Percentiles rank a stretch among this genome's conserved stretches.
These are phyloP conservation scores for Phaffomyces thermotolerans DNA, from an alignment of 805 yeast species.

Conservation along the genomic window DNA sequence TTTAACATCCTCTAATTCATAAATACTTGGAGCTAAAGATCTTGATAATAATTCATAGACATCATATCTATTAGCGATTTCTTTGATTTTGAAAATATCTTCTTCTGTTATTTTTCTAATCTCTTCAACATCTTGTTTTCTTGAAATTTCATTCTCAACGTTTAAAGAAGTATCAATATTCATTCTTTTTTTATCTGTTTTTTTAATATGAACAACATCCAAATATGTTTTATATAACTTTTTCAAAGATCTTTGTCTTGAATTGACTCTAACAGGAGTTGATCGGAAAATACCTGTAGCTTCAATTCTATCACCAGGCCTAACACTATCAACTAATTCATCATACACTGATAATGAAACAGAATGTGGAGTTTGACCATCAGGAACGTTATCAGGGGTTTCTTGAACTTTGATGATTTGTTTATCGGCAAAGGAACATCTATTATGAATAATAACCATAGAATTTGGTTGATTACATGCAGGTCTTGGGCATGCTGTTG, in stretches of 20 bases:
- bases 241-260: constrained; percentile 78
- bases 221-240: constrained; percentile 84
- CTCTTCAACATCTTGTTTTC: constrained; percentile 71
- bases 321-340: constrained; percentile 86
- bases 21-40: constrained; percentile 94
- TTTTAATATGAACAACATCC: constrained; percentile 89
- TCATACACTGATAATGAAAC: constrained; percentile 91
- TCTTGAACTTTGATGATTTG: constrained; percentile 93
- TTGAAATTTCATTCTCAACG: constrained; percentile 37
- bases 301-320: constrained; percentile 95
- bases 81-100: constrained; percentile 59
- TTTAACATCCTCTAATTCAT: constrained; percentile 93
- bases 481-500: constrained; percentile 85
- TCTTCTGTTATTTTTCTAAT: constrained; percentile 58
- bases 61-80: constrained; percentile 62
- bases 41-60: constrained; percentile 80
- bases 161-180: constrained; percentile 72
- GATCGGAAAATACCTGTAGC: constrained; percentile 94
- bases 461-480: constrained; percentile 78
- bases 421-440: constrained; percentile 90
- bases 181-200: constrained; percentile 72
- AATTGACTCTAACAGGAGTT: constrained; percentile 81
- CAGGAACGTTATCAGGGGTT: constrained; percentile 94
- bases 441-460: constrained; percentile 85
- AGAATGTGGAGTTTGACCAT: constrained; percentile 97